Percentiles rank a stretch among this genome's conserved stretches.
Evolutionary conservation across 2,329 filamentous ascomycete genomes (phyloP).

Genomic region (Chaetomium olivaceum): DNA sequence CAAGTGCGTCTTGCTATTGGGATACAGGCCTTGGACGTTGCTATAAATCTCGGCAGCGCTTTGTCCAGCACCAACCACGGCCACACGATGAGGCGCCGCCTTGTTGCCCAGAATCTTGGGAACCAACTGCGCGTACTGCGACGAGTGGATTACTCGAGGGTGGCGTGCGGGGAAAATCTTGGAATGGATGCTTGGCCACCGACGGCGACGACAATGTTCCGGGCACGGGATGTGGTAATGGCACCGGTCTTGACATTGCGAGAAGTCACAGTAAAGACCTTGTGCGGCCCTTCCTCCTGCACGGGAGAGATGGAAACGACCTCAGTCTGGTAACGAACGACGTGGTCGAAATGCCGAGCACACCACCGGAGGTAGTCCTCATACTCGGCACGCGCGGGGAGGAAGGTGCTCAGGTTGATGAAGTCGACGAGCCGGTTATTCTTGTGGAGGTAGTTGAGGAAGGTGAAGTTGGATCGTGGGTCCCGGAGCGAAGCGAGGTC

Average conservation of each 20-base stretch:
- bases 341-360: constrained; percentile 71
- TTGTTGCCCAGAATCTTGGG: constrained; percentile 59
- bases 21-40: constrained; percentile 79
- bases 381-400: constrained; percentile 83
- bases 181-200: constrained; percentile 68
- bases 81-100: constrained; percentile 67
- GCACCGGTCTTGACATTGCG: constrained; percentile 60
- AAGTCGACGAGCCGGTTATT: constrained; percentile 84
- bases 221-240: constrained; percentile 55
- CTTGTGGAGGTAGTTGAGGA: constrained; percentile 87
- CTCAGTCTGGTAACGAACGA: constrained; percentile 75
- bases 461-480: constrained; percentile 88
- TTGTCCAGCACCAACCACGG: constrained; percentile 86
- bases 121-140: constrained; percentile 72
- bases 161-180: constrained; percentile 67
- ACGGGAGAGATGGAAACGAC: constrained; percentile 70
- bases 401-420: constrained; percentile 85
- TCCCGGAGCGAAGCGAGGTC: constrained; percentile 88
- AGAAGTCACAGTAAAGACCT: constrained; percentile 68
- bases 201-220: constrained; percentile 64
- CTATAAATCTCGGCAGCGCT: constrained; percentile 95
- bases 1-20: constrained; percentile 74
- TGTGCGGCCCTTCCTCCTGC: constrained; percentile 51
- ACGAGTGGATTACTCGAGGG: constrained; percentile 81
- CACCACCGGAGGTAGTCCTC: constrained; percentile 97